Percentiles rank a stretch among this genome's conserved stretches.
phyloP scores from a whole-genome alignment of 192 early-diverging fungal species.

The Coemansia sp. region DNA sequence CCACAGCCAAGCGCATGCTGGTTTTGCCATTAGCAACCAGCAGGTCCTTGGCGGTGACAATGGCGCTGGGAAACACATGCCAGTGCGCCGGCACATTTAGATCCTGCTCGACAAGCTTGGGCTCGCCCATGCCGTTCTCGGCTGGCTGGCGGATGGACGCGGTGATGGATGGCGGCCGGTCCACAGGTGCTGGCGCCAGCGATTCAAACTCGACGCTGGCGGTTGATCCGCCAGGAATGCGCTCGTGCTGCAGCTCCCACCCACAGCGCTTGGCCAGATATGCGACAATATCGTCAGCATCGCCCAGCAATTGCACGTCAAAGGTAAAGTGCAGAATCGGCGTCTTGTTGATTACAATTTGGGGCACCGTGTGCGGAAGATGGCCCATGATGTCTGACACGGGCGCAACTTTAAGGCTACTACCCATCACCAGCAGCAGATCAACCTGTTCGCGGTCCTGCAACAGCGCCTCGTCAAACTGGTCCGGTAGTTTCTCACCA shows the following conservation, averaged over 20 bases:
- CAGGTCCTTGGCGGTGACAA: slow-evolving; percentile 38
- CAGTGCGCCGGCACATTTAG: slow-evolving; percentile 37
- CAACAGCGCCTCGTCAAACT: slow-evolving; percentile 70
- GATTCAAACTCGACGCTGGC: slow-evolving; percentile 36
- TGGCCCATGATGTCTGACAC: slow-evolving; percentile 86
- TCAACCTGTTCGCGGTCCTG: slow-evolving; percentile 75
- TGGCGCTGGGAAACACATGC: slow-evolving; percentile 43
- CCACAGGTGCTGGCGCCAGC: neutral
- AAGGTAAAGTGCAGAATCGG: slow-evolving; percentile 81
- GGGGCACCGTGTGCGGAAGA: slow-evolving; percentile 77
- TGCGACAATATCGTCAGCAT: slow-evolving; percentile 78
- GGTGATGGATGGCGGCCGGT: slow-evolving; percentile 7
- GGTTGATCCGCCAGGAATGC: slow-evolving; percentile 57
- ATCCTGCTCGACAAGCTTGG: neutral
- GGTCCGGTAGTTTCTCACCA: slow-evolving; percentile 83
- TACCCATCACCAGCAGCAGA: slow-evolving; percentile 92
- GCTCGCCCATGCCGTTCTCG: neutral
- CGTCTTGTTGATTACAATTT: slow-evolving; percentile 90
- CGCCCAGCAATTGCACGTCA: slow-evolving; percentile 83
- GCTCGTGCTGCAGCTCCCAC: slow-evolving; percentile 72
- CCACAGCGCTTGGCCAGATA: slow-evolving; percentile 66
- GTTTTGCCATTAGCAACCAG: slow-evolving; percentile 30
- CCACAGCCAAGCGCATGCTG: slow-evolving; percentile 24
- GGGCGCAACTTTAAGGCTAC: slow-evolving; percentile 91
- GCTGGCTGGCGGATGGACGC: neutral